Base-by-base conservation (phyloP, 2,329 filamentous ascomycete genomes). In the Huntiella decipiens region DNA sequence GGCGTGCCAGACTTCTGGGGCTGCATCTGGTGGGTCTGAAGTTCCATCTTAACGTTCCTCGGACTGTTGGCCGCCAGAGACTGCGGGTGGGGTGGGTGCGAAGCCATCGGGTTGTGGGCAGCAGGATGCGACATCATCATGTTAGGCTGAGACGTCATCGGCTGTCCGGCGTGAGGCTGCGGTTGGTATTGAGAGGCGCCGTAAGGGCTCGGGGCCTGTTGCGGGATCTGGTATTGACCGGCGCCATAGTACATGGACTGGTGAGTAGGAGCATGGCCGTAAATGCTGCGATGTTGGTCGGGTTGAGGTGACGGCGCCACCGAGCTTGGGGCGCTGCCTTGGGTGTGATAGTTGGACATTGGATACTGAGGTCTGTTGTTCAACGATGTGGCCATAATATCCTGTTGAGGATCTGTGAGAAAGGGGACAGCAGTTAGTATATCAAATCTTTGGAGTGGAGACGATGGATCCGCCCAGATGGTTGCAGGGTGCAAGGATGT, bases 311-410 rank as follows among this genome's bases (percentile, higher is more conserved):
- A 80, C 32, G 88, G 95, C 52, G 87, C 82, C 55, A 95, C 87
- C 43, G 87, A 93, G 35, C 85, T 84, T 42, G 88, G 88, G 46
- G 88, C 94, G 63, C 88, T 93, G 47, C 87, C 93, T 65, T 95
- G 87, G 46, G 87, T 86, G 13, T 87, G 92, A 62, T 95, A 84
- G n/a, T 31, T 37, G 60, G 95, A 95, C 50, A 85, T 84, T 54
- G 87, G 87, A 60, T 92, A 94, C 40, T 78, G 73, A 55, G 79
- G 75, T 61, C 79, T 75, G 62, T 84, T 81, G 82, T 77, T 71
- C 58, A 68, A 64, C 51, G 65, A 66, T 56, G 73, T 69, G 64
- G 78, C 79, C 71, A 74, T 79, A 67, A 78, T 78, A 53, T 77
- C 73, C 63, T 68, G 68, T 50, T 41, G 39, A 22, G 68, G 73